These are phyloP conservation scores for Centrapalus pauciflorus DNA, from an alignment of 129 eudicot genomes.

Conservation along the genomic window DNA sequence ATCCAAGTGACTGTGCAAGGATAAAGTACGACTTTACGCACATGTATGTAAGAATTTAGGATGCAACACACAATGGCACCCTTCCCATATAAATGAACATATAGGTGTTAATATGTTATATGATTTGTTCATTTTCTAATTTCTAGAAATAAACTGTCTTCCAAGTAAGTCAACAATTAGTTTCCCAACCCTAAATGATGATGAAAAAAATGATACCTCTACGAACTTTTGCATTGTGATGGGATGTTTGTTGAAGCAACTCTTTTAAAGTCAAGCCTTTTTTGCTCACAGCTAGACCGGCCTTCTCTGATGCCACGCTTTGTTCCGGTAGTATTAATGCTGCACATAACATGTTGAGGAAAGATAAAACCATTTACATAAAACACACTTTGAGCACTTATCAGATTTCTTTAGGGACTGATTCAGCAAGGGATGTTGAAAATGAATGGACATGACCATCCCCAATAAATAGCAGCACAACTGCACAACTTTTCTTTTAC, in stretches of 20 bases:
- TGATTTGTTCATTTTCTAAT: not conserved
- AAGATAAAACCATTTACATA: not conserved
- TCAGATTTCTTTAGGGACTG: too few species aligned
- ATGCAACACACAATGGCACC: too few species aligned
- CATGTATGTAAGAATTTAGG: too few species aligned
- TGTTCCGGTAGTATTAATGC: conserved; percentile 92
- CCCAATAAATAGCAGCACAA: too few species aligned
- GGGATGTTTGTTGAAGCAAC: conserved; percentile 87
- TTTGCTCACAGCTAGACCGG: conserved; percentile 73
- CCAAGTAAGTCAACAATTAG: too few species aligned
- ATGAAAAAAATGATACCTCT: conserved; percentile 42
- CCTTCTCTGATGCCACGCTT: conserved; percentile 84
- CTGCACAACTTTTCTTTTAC: too few species aligned
- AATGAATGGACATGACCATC: too few species aligned
- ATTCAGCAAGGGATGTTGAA: too few species aligned
- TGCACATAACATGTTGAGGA: conserved; percentile 25
- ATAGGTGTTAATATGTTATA: not conserved
- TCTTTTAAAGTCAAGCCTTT: conserved; percentile 93
- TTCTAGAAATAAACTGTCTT: too few species aligned
- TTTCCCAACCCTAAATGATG: not conserved
- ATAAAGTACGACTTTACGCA: too few species aligned
- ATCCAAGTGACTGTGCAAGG: too few species aligned
- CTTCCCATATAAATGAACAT: not conserved
- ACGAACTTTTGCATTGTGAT: conserved; percentile 88
- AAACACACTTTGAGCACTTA: not conserved